These are phyloP conservation scores for Hypoxylon crocopeplum DNA, from an alignment of 495 filamentous ascomycete species.

Conservation along the genomic window DNA sequence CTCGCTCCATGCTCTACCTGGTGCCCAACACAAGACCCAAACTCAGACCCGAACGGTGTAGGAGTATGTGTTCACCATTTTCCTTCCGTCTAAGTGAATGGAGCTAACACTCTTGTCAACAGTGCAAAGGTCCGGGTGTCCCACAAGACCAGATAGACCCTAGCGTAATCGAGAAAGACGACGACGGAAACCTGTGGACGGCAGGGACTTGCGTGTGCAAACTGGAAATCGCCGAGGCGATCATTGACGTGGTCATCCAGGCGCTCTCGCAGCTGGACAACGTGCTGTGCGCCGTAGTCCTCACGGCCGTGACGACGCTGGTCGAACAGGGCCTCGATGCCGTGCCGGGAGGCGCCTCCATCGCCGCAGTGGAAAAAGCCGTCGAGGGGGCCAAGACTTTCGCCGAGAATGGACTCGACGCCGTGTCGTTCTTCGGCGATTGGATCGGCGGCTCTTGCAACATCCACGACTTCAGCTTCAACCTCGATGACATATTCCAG, in stretches of 20 bases:
- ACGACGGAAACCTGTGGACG: constrained; percentile 29
- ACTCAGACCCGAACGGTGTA: constrained; percentile 28
- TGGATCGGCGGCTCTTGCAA: constrained; percentile 20
- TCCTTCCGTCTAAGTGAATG: not conserved
- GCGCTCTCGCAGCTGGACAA: constrained; percentile 29
- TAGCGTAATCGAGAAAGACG: constrained; percentile 22
- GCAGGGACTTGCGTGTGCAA: constrained; percentile 26
- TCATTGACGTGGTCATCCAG: constrained; percentile 25
- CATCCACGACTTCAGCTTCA: constrained; percentile 20
- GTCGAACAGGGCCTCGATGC: constrained; percentile 20
- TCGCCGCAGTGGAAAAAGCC: constrained; percentile 10
- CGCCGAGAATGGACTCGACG: constrained; percentile 30
- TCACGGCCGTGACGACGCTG: constrained; percentile 21
- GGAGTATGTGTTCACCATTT: constrained; percentile 13
- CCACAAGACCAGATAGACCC: constrained; percentile 16
- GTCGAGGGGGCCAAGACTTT: constrained; percentile 35
- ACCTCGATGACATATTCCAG: constrained; percentile 20
- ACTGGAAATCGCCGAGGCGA: constrained; percentile 6
- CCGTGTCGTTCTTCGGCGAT: constrained; percentile 21
- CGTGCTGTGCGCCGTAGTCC: constrained; percentile 28
- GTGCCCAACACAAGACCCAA: constrained; percentile 22
- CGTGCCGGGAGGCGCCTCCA: constrained; percentile 8
- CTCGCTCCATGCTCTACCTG: constrained; percentile 28
- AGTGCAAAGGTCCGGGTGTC: constrained; percentile 26
- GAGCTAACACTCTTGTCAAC: constrained; percentile 1